Evolutionary conservation across 2,329 filamentous ascomycete species (phyloP).

Genomic region (Trichophyton benhamiae): DNA sequence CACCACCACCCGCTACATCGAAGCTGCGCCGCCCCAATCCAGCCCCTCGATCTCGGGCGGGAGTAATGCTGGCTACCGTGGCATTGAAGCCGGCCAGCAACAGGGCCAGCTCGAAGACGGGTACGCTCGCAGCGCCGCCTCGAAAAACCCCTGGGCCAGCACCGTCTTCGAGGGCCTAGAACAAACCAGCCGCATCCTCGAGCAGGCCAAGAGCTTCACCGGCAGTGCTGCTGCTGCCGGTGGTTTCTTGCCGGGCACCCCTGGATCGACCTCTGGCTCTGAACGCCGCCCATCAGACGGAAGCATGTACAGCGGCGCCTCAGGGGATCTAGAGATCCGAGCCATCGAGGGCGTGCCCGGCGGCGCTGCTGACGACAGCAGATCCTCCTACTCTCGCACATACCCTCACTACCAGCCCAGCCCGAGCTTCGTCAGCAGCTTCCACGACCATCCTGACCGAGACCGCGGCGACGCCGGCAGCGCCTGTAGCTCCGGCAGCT

Average conservation of each 20-base stretch:
- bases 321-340: slow-evolving; percentile 21
- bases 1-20: slow-evolving; percentile 18
- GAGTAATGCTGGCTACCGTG: slow-evolving; percentile 14
- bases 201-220: slow-evolving; percentile 9
- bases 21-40: slow-evolving; percentile 9
- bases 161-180: slow-evolving; percentile 32
- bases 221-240: slow-evolving; percentile 2
- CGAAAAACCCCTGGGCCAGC: slow-evolving; percentile 31
- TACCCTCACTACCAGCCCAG: slow-evolving; percentile 23
- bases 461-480: slow-evolving; percentile 13
- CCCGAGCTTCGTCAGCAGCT: slow-evolving; percentile 32
- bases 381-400: slow-evolving; percentile 1
- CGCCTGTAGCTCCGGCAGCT: slow-evolving; percentile 21
- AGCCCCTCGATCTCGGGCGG: slow-evolving; percentile 13
- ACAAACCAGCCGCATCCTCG: slow-evolving; percentile 12
- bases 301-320: slow-evolving; percentile 24
- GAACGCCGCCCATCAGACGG: slow-evolving; percentile 27
- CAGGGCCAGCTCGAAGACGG: slow-evolving; percentile 12
- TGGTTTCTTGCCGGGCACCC: background rate
- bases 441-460: slow-evolving; percentile 20
- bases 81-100: background rate
- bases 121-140: slow-evolving; percentile 24
- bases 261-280: background rate
- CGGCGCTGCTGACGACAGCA: slow-evolving; percentile 8
- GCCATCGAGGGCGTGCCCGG: slow-evolving; percentile 30